Percentiles rank a stretch among this genome's conserved stretches.
These are phyloP conservation scores for Trichosporon sp. DNA, from an alignment of 1,284 basidiomycete species.

Conservation along the genomic window DNA sequence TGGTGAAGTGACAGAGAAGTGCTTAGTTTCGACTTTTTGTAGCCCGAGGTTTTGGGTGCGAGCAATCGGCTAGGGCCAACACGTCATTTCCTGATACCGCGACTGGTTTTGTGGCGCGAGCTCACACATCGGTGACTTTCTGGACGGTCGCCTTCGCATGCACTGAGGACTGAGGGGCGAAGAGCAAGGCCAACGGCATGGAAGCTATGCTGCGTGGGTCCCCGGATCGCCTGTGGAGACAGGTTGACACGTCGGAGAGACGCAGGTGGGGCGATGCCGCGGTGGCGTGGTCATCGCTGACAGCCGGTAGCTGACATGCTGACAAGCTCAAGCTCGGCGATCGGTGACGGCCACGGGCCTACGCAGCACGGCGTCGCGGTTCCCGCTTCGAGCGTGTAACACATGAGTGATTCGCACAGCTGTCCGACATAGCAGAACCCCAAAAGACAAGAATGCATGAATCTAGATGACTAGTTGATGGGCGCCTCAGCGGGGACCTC, in stretches of 20 bases:
- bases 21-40: not conserved
- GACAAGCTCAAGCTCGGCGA: not conserved
- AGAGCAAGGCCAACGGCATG: too few species aligned
- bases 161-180: not conserved
- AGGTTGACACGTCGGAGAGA: not conserved
- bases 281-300: not conserved
- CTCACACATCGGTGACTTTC: not conserved
- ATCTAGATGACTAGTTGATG: not conserved
- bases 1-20: not conserved
- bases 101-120: not conserved
- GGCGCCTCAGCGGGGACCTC: slow-evolving; percentile 27
- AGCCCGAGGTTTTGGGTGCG: not conserved
- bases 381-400: not conserved
- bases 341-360: not conserved
- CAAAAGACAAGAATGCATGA: not conserved
- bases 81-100: not conserved
- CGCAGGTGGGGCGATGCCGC: not conserved
- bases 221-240: not conserved
- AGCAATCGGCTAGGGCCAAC: not conserved
- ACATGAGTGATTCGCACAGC: not conserved
- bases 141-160: not conserved
- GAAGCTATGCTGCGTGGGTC: not conserved
- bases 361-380: not conserved
- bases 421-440: not conserved
- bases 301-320: not conserved